Percentiles rank a stretch among this genome's conserved stretches.
phyloP scores from a whole-genome alignment of 257 asterid species.

The Solanum lycopersicoides region DNA sequence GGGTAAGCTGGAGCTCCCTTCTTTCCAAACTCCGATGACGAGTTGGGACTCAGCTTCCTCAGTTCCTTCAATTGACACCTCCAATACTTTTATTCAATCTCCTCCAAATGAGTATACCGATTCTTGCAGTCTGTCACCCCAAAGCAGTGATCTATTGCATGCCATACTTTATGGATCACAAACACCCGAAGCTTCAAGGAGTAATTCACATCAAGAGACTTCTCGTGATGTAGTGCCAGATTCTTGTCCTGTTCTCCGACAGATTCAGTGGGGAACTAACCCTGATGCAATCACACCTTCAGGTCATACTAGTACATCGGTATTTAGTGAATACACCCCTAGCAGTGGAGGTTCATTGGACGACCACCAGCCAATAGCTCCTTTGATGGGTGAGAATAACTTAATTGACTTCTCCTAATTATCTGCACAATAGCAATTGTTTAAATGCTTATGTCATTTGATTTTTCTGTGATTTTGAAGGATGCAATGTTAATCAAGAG shows the following conservation, averaged over 20 bases:
- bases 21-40: conserved; percentile 70
- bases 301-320: conserved; percentile 37
- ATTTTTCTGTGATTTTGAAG: conserved; percentile 19
- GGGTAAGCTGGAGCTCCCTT: conserved; percentile 91
- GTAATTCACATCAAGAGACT: conserved; percentile 12
- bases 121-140: conserved; percentile 32
- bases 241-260: conserved; percentile 26
- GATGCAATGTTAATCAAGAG: conserved; percentile 30
- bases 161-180: conserved; percentile 50
- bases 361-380: conserved; percentile 28
- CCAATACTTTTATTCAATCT: conserved; percentile 46
- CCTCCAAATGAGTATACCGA: conserved; percentile 32
- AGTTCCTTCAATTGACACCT: conserved; percentile 50
- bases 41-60: conserved; percentile 67
- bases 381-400: conserved; percentile 28
- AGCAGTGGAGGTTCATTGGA: conserved; percentile 35
- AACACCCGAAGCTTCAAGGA: conserved; percentile 21
- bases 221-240: conserved; percentile 17
- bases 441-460: background rate
- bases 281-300: conserved; percentile 37
- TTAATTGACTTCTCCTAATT: background rate
- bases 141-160: conserved; percentile 63
- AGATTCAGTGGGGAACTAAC: conserved; percentile 36
- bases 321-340: conserved; percentile 46
- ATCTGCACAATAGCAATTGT: background rate